Evolutionary conservation across 306 rosid species (phyloP), one percentile per base, ranked within the genome.

Genomic region (Cucumis hystrix): DNA sequence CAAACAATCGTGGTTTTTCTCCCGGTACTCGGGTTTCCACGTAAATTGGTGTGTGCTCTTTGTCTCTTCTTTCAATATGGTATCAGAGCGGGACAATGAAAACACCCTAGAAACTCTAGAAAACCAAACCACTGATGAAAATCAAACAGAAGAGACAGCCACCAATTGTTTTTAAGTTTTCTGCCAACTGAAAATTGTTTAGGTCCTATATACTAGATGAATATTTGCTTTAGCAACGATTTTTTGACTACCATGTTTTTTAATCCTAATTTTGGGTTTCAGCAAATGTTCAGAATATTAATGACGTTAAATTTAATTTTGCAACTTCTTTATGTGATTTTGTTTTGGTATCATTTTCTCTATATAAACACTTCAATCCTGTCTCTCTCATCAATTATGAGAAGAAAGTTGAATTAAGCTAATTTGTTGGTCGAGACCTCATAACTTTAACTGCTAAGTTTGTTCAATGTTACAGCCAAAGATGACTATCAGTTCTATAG

Each of bases 401-500:
- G 9, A 41, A 21, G 9, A 59, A 74, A 41, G 20, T 8, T 6
- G 17, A 21, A 54, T 76, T 45, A 21, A 11, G 35, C 54, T 11
- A 43, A 10, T 20, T 68, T 12, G 56, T 68, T 68, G 23, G 47
- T 68, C 45, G 39, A 21, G 75, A 47, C 10, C 40, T 47, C 13
- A 9, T 23, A 43, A 47, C 51, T 70, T 14, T 70, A 47, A 49
- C 75, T 23, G 20, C 57, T 7, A 49, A 23, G n/a, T 47, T 20
- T 6, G 21, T 23, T 70, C 59, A 25, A 47, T 70, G 57, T 47
- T 25, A 13, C 54, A 70, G 75, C 58, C 25, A 13, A 68, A 83
- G 93, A 88, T 72, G 96, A 87, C 52, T 95, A 90, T 83, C 87
- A 79, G 6, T 86, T 81, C 33, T 73, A 83, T 54, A 90, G 99